Percentiles rank a stretch among this genome's conserved stretches.
These are phyloP conservation scores for Afroboletus lepidellus DNA, from an alignment of 1,284 basidiomycete genomes.

Conservation along the genomic window DNA sequence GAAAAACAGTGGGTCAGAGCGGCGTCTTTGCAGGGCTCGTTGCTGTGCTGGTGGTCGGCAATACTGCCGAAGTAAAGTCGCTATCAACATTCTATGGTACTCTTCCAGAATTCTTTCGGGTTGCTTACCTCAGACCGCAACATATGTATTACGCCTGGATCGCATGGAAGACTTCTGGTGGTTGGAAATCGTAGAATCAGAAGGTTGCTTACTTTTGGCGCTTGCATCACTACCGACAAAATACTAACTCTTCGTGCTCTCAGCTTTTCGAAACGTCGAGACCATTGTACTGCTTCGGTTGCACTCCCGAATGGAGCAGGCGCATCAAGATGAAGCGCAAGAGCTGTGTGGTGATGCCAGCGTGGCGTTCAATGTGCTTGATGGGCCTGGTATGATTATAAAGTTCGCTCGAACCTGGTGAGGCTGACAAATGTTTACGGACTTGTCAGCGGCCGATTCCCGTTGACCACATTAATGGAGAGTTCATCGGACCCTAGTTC, in stretches of 20 bases:
- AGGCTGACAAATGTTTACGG: constrained; percentile 25
- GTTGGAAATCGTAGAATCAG: constrained; percentile 17
- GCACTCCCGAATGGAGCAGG: constrained; percentile 4
- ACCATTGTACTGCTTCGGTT: constrained; percentile 10
- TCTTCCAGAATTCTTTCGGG: constrained; percentile 14
- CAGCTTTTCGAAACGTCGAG: constrained; percentile 5
- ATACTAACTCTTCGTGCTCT: not conserved
- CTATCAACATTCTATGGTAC: constrained; percentile 3
- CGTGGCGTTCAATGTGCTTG: constrained; percentile 16
- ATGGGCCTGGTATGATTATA: constrained; percentile 14
- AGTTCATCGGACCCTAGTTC: constrained; percentile 23
- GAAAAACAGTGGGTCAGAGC: constrained; percentile 19
- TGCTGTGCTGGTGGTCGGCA: constrained; percentile 19
- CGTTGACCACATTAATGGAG: constrained; percentile 19
- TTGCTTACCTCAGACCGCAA: not conserved
- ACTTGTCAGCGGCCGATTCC: constrained; percentile 14
- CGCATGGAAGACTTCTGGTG: constrained; percentile 6
- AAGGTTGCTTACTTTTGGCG: constrained; percentile 4
- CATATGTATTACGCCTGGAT: constrained; percentile 8
- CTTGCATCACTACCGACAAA: constrained; percentile 2
- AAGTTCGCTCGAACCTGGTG: constrained; percentile 2
- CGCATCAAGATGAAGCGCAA: constrained; percentile 8
- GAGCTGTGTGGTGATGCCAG: constrained; percentile 12
- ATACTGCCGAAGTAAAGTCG: constrained; percentile 11
- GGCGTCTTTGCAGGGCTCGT: constrained; percentile 17